Evolutionary conservation across 768 basidiomycete genomes (phyloP).

Genomic region (Lentinula sp.): DNA sequence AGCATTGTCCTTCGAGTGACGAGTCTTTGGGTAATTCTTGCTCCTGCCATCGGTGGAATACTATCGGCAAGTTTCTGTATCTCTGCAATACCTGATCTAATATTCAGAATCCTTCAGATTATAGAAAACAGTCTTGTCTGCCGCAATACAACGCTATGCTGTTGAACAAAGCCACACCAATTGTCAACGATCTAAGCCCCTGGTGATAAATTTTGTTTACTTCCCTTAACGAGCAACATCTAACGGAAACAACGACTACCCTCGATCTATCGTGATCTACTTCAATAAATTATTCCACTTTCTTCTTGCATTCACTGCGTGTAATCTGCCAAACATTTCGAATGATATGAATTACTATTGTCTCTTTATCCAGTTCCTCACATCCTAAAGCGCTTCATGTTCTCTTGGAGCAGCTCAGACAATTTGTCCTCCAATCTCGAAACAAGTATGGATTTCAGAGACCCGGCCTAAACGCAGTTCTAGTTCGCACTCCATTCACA

Average conservation of each 20-base stretch:
- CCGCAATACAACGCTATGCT: background rate
- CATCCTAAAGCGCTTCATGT: no score
- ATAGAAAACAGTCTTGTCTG: background rate
- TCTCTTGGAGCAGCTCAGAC: no score
- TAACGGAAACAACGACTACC: background rate
- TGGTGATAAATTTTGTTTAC: background rate
- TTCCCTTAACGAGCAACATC: background rate
- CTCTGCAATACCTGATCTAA: background rate
- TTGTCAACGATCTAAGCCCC: background rate
- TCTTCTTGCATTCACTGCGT: background rate
- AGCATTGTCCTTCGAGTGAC: slow-evolving; percentile 37
- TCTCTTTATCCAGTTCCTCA: no score
- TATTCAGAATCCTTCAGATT: background rate
- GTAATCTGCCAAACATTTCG: background rate
- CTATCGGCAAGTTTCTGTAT: background rate
- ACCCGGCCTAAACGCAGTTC: no score
- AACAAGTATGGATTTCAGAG: no score
- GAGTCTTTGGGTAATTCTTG: background rate
- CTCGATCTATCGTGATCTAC: background rate
- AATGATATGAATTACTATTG: background rate
- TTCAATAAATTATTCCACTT: background rate
- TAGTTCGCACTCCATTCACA: no score
- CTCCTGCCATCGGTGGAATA: background rate
- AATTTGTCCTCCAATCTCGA: no score
- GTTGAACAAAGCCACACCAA: background rate